phyloP scores from a whole-genome alignment of 1,284 basidiomycete species.

The Malassezia yamatoensis region DNA sequence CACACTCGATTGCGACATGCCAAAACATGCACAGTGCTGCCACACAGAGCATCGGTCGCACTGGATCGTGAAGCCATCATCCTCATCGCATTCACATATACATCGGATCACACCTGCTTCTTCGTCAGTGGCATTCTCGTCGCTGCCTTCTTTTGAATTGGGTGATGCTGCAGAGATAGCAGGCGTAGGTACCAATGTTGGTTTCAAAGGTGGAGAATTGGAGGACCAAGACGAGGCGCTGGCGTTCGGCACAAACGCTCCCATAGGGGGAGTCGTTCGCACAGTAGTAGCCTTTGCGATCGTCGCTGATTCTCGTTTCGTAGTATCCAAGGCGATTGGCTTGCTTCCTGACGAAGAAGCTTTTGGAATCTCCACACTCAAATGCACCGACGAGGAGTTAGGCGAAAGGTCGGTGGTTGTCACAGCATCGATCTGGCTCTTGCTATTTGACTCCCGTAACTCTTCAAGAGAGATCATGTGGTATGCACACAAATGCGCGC shows the following conservation, averaged over 20 bases:
- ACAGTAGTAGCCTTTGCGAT: no score
- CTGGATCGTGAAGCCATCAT: conserved; percentile 84
- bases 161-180: not conserved
- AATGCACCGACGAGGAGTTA: no score
- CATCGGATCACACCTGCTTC: conserved; percentile 51
- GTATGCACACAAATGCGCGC: not conserved
- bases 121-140: conserved; percentile 33
- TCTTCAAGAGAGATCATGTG: not conserved
- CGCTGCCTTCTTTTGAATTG: not conserved
- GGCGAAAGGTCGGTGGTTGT: no score
- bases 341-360: no score
- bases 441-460: not conserved
- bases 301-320: no score
- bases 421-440: no score
- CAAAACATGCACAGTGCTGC: conserved; percentile 80
- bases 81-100: conserved; percentile 61
- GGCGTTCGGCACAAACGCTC: not conserved
- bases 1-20: conserved; percentile 52
- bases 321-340: no score
- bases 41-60: conserved; percentile 80
- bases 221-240: not conserved
- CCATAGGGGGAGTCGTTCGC: not conserved
- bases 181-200: not conserved
- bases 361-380: no score
- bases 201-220: not conserved